Base-by-base conservation (phyloP, 768 basidiomycete genomes). In the Suillus placidus region DNA sequence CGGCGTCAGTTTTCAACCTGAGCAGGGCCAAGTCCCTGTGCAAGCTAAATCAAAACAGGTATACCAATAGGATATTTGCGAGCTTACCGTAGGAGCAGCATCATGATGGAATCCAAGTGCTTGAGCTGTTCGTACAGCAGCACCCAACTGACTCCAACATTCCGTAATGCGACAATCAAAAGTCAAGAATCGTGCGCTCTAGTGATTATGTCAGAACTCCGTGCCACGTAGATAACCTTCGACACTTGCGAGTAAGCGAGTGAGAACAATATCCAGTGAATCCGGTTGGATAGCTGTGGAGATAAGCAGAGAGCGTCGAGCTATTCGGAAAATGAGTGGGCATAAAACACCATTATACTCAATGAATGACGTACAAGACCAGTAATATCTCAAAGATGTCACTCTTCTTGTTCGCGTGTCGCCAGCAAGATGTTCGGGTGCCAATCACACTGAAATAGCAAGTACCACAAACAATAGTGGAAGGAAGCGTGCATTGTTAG, bases 71-170 rank as follows among this genome's bases (percentile, higher is more conserved):
- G 51, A 23, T n/a, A 40, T 51, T 5, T 47, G 56, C 54, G 34
- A n/a, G 69, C 86, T 73, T 72, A 95, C 93, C 82, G 93, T 88
- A 40, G 87, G 88, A 2, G 89, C 85, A 12, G 92, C 93, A 77
- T 98, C 95, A 60, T 95, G 85, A 78, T 97, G 95, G 42, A 98
- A 79, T 10, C 95, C 95, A 26, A 98, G 86, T 4, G 95, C 95
- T 72, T 97, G 95, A 10, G 95, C 95, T 38, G 95, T 97, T 66
- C 95, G 80, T 16, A 98, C 90, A 57, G 94, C 94, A 7, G 95
- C 95, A 42, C 95, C 95, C 20, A 98, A 82, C 72, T 97, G 94
- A 74, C 93, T 94, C 94, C 95, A 98, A 72, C 95, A 95, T 79
- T 97, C 95, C 9, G 95, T 95, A 65, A 97, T 91, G 57, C 92